phyloP scores from a whole-genome alignment of 2,329 filamentous ascomycete species.

The Madurella fahalii region DNA sequence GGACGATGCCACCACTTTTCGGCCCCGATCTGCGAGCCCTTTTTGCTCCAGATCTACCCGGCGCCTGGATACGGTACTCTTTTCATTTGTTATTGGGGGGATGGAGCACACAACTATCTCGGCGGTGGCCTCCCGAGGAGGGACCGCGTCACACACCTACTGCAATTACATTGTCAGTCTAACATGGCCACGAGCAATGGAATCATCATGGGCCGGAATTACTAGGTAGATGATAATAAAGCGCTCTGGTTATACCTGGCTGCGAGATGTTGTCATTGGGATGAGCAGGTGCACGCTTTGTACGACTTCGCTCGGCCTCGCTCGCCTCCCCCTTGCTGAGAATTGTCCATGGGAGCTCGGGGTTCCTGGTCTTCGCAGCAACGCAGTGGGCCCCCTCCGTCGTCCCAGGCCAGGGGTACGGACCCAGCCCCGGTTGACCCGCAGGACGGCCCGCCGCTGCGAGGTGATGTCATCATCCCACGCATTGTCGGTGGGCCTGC shows the following conservation, averaged over 20 bases:
- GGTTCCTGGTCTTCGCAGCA: no score
- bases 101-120: background rate
- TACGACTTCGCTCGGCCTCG: no score
- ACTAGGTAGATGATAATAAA: background rate
- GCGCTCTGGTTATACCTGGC: background rate
- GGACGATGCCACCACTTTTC: background rate
- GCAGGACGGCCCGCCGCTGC: background rate
- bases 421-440: background rate
- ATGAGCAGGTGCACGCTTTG: background rate
- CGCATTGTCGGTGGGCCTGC: background rate
- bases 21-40: background rate
- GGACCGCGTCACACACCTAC: background rate
- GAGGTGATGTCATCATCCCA: slow-evolving; percentile 6
- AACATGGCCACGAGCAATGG: background rate
- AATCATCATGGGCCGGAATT: background rate
- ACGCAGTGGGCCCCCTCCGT: background rate
- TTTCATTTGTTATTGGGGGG: background rate
- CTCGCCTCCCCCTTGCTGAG: no score
- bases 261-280: background rate
- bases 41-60: background rate
- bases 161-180: background rate
- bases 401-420: background rate
- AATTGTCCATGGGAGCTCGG: no score
- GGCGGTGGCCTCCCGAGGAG: background rate
- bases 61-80: background rate